Evolutionary conservation across 192 early-diverging fungal species (phyloP).

Genomic region (Backusella tarrabulga): DNA sequence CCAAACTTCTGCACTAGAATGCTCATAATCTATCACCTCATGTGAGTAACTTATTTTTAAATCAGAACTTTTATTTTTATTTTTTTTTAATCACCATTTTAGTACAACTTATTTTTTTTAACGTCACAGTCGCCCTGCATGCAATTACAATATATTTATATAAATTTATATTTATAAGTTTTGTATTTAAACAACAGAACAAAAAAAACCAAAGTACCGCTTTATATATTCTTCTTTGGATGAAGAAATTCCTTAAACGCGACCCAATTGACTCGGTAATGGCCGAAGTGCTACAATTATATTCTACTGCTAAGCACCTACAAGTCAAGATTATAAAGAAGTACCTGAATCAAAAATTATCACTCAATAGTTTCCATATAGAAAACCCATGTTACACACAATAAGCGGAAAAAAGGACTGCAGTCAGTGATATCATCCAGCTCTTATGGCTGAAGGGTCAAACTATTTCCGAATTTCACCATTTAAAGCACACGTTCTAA

Average conservation of each 20-base stretch:
- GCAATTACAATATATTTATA: not conserved
- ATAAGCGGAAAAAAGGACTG: constrained; percentile 1
- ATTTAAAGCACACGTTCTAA: not conserved
- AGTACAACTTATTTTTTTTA: not conserved
- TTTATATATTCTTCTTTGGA: not conserved
- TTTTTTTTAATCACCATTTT: constrained; percentile 1
- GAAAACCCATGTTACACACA: not conserved
- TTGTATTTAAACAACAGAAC: not conserved
- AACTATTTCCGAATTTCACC: constrained; percentile 4
- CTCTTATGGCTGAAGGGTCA: not conserved
- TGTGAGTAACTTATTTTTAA: constrained; percentile 4
- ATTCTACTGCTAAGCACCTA: constrained; percentile 1
- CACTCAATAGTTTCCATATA: constrained; percentile 2
- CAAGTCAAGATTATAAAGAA: not conserved
- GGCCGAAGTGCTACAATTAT: not conserved
- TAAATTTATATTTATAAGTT: not conserved
- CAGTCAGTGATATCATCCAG: not conserved
- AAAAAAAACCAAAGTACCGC: not conserved
- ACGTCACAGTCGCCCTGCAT: constrained; percentile 3
- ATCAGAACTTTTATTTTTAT: not conserved
- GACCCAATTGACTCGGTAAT: not conserved
- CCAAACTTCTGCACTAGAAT: not conserved
- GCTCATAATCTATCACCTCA: not conserved
- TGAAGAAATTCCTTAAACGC: not conserved
- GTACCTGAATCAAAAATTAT: constrained; percentile 5